Base-by-base conservation (phyloP, 495 filamentous ascomycete genomes). In the Polyplosphaeria fusca region DNA sequence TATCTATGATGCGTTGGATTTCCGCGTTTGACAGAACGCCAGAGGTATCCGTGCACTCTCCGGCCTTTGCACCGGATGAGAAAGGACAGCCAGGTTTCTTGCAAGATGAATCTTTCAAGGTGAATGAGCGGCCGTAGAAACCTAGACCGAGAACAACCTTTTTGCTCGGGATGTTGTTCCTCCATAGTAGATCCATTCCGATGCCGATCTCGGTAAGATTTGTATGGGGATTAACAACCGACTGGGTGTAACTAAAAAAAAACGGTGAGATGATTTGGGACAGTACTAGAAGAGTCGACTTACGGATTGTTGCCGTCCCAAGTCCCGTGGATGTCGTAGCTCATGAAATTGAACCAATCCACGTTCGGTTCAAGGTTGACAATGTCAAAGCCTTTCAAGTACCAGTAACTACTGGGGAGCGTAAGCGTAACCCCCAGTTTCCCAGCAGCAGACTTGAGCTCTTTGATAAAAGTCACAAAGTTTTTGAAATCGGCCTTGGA, bases 301-400 rank as follows among this genome's bases (percentile, higher is more conserved):
- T n/a, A n/a, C n/a, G n/a, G n/a, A n/a, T 14, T 5, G 43, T 4
- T 23, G 24, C 7, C 43, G 22, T 46, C 43, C 43, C 43, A 46
- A 19, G 19, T 19, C 9, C 43, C 43, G 43, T 46, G 43, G 19
- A 46, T 42, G 18, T 42, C 39, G 19, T 42, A 42, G 7, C 9
- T 11, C 81, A 86, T 86, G 26, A 83, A 0, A 51, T 84, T 84
- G 44, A 78, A 65, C 69, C 30, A 35, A 35, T 35, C 30, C 7
- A 35, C 30, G 14, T 35, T 7, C 14, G 7, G 7, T 14, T 35
- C 30, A 14, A 35, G 30, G 30, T 14, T 14, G 14, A 35, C 30
- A 14, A 35, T 14, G 14, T 35, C 30, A 35, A 35, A 35, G 7
- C 30, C 30, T 14, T 14, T 35, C 30, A 35, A 7, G 14, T 35